These are phyloP conservation scores for Sarocladium oryzae DNA, from an alignment of 2,329 filamentous ascomycete species.

Conservation along the genomic window DNA sequence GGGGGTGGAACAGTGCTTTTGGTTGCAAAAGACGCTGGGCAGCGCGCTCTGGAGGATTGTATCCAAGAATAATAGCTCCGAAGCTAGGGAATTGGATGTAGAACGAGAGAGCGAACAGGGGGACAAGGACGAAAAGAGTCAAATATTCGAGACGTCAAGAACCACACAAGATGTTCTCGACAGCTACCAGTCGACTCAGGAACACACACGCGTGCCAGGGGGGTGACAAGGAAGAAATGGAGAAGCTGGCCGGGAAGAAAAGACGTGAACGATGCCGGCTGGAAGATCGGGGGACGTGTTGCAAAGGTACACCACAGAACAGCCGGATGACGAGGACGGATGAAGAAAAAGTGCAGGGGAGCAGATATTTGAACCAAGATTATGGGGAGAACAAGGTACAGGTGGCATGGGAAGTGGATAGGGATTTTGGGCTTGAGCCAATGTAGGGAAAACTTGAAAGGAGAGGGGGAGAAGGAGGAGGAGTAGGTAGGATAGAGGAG, in stretches of 20 bases:
- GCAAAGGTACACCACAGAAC: constrained; percentile 9
- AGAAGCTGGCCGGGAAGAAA: constrained; percentile 1
- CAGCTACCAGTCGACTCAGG: neutral
- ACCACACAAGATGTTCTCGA: constrained; percentile 1
- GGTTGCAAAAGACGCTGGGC: neutral
- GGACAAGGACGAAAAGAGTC: neutral
- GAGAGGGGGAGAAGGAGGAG: neutral
- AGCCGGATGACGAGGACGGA: constrained; percentile 16
- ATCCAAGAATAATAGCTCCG: constrained; percentile 5
- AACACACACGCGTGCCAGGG: neutral
- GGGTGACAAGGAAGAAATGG: neutral
- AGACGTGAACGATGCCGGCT: neutral
- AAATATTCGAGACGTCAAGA: neutral
- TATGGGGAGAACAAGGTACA: constrained; percentile 16
- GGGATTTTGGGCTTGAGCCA: constrained; percentile 5
- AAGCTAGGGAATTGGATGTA: neutral
- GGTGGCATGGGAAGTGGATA: constrained; percentile 19
- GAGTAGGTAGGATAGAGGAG: constrained; percentile 15
- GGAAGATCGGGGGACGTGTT: constrained; percentile 7
- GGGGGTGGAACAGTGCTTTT: neutral
- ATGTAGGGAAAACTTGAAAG: constrained; percentile 4
- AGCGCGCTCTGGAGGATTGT: neutral
- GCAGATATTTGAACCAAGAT: constrained; percentile 21
- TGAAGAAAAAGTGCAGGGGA: constrained; percentile 16
- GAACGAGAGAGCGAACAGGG: constrained; percentile 1